These are phyloP conservation scores for Penicillium fimorum DNA, from an alignment of 495 filamentous ascomycete species.

Conservation along the genomic window DNA sequence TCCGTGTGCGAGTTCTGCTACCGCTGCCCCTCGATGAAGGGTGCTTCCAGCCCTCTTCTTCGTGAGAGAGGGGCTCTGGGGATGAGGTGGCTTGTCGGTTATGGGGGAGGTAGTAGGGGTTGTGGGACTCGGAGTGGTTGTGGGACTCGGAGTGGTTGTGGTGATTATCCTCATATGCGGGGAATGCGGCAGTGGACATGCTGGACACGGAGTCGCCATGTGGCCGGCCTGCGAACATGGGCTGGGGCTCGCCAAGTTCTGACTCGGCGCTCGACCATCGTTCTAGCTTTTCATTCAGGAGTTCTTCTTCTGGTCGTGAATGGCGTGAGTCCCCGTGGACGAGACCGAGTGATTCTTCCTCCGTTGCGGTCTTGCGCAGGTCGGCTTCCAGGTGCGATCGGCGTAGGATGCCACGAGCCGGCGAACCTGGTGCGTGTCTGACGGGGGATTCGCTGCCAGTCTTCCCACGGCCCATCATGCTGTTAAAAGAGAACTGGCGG, in stretches of 20 bases:
- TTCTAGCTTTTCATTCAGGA: slow-evolving; percentile 34
- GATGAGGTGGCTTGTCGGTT: slow-evolving; percentile 14
- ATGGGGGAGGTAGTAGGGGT: slow-evolving; percentile 28
- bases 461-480: slow-evolving; percentile 61
- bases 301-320: slow-evolving; percentile 23
- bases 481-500: slow-evolving; percentile 92
- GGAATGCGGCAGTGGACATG: slow-evolving; percentile 35
- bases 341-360: slow-evolving; percentile 85
- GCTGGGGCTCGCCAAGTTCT: slow-evolving; percentile 20
- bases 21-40: background rate
- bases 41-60: background rate
- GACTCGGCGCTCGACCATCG: slow-evolving; percentile 34
- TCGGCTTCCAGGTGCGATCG: slow-evolving; percentile 40
- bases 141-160: slow-evolving; percentile 18
- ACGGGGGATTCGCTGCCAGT: slow-evolving; percentile 32
- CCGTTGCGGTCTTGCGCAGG: slow-evolving; percentile 58
- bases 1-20: slow-evolving; percentile 19
- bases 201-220: slow-evolving; percentile 31
- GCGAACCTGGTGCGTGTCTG: slow-evolving; percentile 28
- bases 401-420: slow-evolving; percentile 41
- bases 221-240: slow-evolving; percentile 22
- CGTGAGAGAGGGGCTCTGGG: slow-evolving; percentile 13
- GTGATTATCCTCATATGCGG: slow-evolving; percentile 36
- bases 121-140: slow-evolving; percentile 17
- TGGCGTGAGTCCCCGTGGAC: slow-evolving; percentile 67